phyloP scores from a whole-genome alignment of 495 filamentous ascomycete genomes.

The Penicilliopsis zonata region DNA sequence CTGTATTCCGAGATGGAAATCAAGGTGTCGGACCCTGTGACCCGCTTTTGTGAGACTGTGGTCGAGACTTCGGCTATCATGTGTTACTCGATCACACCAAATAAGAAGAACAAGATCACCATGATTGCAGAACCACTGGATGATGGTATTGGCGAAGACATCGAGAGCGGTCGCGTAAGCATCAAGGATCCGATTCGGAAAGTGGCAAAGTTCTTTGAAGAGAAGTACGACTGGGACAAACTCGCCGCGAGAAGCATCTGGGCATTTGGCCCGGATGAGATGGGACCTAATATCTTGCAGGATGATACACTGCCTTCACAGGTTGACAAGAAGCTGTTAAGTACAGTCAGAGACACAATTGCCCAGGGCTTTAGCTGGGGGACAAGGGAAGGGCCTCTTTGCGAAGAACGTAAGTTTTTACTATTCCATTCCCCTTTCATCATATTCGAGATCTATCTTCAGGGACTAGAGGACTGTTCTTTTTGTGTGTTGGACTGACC shows the following conservation, averaged over 20 bases:
- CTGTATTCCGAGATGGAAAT: conserved; percentile 99
- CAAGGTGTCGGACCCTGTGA: conserved; percentile 96
- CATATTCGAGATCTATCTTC: not conserved
- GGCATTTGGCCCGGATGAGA: conserved; percentile 96
- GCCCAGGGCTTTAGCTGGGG: conserved; percentile 95
- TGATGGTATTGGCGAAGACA: conserved; percentile 88
- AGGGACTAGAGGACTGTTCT: too few relatives aligned
- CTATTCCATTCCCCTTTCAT: conserved; percentile 1
- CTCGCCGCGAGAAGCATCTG: conserved; percentile 91
- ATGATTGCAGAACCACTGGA: conserved; percentile 96
- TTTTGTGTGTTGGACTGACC: conserved; percentile 1
- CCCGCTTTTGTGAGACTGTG: conserved; percentile 96
- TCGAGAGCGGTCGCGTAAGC: conserved; percentile 78
- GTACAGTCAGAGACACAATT: conserved; percentile 78
- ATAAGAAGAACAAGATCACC: conserved; percentile 98
- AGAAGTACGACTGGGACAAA: conserved; percentile 94
- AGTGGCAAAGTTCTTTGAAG: conserved; percentile 93
- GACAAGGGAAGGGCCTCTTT: conserved; percentile 85
- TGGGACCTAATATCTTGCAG: conserved; percentile 90
- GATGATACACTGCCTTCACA: conserved; percentile 87
- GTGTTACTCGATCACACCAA: conserved; percentile 93
- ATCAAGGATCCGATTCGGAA: conserved; percentile 90
- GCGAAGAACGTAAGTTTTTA: conserved; percentile 89
- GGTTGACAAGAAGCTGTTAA: conserved; percentile 84
- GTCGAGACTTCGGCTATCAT: conserved; percentile 95